Evolutionary conservation across 2,329 filamentous ascomycete genomes (phyloP).

Genomic region (Botrytis paeoniae): DNA sequence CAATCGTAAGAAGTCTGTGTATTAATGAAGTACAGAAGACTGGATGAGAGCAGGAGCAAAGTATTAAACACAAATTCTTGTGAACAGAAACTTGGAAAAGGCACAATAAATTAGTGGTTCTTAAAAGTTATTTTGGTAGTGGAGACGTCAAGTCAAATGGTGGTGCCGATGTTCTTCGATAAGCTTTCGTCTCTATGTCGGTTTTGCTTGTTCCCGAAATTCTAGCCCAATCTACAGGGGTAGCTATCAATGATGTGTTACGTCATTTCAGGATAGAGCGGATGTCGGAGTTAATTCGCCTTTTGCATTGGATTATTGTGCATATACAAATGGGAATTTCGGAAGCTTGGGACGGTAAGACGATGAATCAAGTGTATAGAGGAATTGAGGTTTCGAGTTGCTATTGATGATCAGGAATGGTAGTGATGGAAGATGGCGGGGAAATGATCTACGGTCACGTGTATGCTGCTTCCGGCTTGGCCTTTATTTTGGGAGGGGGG

Average conservation of each 20-base stretch:
- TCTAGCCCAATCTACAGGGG: background rate
- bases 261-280: slow-evolving; percentile 4
- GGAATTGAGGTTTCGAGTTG: too few relatives aligned
- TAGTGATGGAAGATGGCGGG: background rate
- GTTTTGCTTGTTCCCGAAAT: background rate
- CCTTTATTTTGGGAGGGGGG: background rate
- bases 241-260: background rate
- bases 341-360: background rate
- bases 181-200: background rate
- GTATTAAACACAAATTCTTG: background rate
- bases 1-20: background rate
- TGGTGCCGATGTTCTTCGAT: slow-evolving; percentile 8
- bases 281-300: slow-evolving; percentile 1
- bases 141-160: background rate
- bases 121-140: background rate
- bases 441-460: slow-evolving; percentile 1
- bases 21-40: background rate
- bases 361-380: too few relatives aligned
- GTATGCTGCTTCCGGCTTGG: background rate
- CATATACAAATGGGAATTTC: background rate
- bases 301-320: background rate
- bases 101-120: background rate
- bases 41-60: background rate
- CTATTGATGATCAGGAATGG: background rate
- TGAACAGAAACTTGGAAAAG: background rate